Evolutionary conservation across 495 filamentous ascomycete genomes (phyloP).

Genomic region (Xylaria castorea): DNA sequence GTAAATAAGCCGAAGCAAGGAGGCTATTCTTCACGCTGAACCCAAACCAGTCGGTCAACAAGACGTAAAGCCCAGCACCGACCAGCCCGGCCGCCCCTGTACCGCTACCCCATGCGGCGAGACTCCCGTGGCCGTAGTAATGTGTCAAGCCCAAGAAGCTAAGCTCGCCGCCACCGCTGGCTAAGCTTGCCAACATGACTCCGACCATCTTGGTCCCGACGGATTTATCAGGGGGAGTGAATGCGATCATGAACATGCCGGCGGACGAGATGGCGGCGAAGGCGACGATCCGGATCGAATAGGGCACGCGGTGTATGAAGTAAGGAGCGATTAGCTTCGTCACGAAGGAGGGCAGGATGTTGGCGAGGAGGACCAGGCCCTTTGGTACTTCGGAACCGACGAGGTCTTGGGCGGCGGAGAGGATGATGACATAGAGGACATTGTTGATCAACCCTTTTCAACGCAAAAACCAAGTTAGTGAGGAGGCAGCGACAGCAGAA

Average conservation of each 20-base stretch:
- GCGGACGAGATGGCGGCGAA: constrained; percentile 73
- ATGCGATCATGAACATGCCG: constrained; percentile 89
- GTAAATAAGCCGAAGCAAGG: constrained; percentile 77
- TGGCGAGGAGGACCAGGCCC: constrained; percentile 88
- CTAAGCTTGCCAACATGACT: constrained; percentile 82
- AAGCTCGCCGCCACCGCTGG: constrained; percentile 84
- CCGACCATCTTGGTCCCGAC: constrained; percentile 80
- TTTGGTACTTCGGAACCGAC: constrained; percentile 87
- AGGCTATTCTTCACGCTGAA: constrained; percentile 74
- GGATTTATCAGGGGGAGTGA: constrained; percentile 69
- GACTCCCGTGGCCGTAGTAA: constrained; percentile 87
- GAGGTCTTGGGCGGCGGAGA: constrained; percentile 94
- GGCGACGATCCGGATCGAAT: constrained; percentile 72
- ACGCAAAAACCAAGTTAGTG: not conserved
- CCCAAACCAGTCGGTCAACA: constrained; percentile 79
- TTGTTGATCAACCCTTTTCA: constrained; percentile 89
- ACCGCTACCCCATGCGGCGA: constrained; percentile 92
- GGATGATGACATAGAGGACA: constrained; percentile 95
- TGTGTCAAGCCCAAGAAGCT: constrained; percentile 92
- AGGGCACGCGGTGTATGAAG: constrained; percentile 88
- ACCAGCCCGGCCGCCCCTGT: constrained; percentile 89
- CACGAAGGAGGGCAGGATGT: constrained; percentile 86
- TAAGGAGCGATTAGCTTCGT: constrained; percentile 91
- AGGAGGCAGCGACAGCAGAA: constrained; percentile 3
- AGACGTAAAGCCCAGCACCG: constrained; percentile 84